Percentiles rank a stretch among this genome's conserved stretches.
phyloP scores from a whole-genome alignment of 2,329 filamentous ascomycete genomes.

The Neonectria neomacrospora region DNA sequence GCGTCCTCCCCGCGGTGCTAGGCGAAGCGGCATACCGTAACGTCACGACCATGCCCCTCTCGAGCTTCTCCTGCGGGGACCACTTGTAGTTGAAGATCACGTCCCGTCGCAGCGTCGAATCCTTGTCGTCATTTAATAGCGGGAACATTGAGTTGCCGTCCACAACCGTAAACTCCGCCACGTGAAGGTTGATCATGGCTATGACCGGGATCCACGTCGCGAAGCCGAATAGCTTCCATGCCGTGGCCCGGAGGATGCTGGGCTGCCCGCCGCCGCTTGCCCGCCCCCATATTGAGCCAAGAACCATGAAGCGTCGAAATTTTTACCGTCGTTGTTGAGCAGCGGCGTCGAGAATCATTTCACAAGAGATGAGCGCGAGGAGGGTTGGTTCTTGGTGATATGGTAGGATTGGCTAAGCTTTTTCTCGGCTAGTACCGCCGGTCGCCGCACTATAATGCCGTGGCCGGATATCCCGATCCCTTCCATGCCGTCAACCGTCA shows the following conservation, averaged over 20 bases:
- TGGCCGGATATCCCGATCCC: slow-evolving; percentile 2
- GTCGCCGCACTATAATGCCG: background rate
- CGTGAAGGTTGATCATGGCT: slow-evolving; percentile 69
- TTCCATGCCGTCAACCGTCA: slow-evolving; percentile 1
- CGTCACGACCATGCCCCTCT: slow-evolving; percentile 80
- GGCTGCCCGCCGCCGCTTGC: slow-evolving; percentile 38
- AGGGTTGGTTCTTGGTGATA: slow-evolving; percentile 20
- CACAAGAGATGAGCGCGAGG: slow-evolving; percentile 16
- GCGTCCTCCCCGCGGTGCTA: background rate
- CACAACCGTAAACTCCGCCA: slow-evolving; percentile 68
- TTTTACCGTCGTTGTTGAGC: slow-evolving; percentile 12
- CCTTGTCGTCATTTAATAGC: slow-evolving; percentile 74
- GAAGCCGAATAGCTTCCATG: slow-evolving; percentile 61
- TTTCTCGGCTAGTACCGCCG: slow-evolving; percentile 39
- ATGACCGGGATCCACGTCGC: slow-evolving; percentile 71
- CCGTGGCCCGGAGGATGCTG: slow-evolving; percentile 49
- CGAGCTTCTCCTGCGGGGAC: slow-evolving; percentile 66
- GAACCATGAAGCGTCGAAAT: slow-evolving; percentile 46
- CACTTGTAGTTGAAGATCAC: slow-evolving; percentile 69
- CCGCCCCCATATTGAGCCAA: slow-evolving; percentile 52
- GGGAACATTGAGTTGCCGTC: slow-evolving; percentile 80
- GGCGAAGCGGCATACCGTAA: slow-evolving; percentile 63
- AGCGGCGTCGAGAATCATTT: slow-evolving; percentile 17
- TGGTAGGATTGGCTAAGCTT: slow-evolving; percentile 30
- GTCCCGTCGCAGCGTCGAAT: slow-evolving; percentile 65